Evolutionary conservation across 208 protist genomes (phyloP), one percentile per base, ranked within the genome.

Genomic region (Acanthamoeba lenticulata): DNA sequence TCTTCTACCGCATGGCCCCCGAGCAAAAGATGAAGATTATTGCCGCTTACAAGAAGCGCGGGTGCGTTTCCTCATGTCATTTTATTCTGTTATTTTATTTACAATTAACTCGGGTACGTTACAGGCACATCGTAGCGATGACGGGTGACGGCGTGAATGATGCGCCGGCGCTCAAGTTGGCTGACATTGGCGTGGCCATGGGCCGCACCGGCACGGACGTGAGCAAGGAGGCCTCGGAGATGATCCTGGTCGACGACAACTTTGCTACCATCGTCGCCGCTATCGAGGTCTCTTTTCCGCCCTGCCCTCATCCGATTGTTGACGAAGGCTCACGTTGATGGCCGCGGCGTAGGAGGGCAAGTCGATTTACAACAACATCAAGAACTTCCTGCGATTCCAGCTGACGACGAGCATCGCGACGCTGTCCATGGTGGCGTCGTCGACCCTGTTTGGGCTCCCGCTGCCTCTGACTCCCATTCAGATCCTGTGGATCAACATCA

Each of bases 61-160:
- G 83, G 52, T 85, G 32, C 38, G 17, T 47, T 38, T 55, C 38
- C 57, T 7, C 27, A 52, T 89, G 67, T 88, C 29, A 34, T 92
- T 24, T 47, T 49, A n/a, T 13, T 45, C 40, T 88, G 15, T 93
- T 81, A 85, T 6, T 36, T 52, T n/a, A n/a, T n/a, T n/a, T n/a
- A n/a, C n/a, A n/a, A n/a, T n/a, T n/a, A n/a, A n/a, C n/a, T n/a
- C n/a, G n/a, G n/a, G n/a, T n/a, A n/a, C n/a, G 93, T n/a, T 32
- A 32, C 32, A 74, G 97, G 95, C 60, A 97, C 95, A 97, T 97
- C 49, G 97, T 98, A 45, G 98, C 97, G 86, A 98, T 99, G 98
- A 99, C 98, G 36, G 98, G 98, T 62, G 98, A 99, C 96, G 98
- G 98, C 65, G 98, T 99, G 17, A 99, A 99, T 96, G 98, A 98